These are phyloP conservation scores for Coemansia sp. DNA, from an alignment of 192 early-diverging fungal genomes.

Conservation along the genomic window DNA sequence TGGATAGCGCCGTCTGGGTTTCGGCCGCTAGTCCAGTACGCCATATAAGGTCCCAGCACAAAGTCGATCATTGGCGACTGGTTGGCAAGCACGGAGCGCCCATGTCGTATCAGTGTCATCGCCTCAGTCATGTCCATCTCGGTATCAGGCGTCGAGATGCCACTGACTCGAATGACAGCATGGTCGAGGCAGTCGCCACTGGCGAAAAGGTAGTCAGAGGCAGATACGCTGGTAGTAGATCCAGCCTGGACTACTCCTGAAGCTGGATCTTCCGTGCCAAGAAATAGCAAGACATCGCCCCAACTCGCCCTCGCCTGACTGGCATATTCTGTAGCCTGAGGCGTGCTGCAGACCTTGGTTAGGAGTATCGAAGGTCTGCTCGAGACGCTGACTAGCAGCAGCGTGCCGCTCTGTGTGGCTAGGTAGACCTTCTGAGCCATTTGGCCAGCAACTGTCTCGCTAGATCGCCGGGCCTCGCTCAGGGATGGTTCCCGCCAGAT, in stretches of 20 bases:
- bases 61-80: constrained; percentile 37
- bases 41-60: constrained; percentile 1
- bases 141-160: not conserved
- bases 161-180: constrained; percentile 21
- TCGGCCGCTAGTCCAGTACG: constrained; percentile 28
- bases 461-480: not conserved
- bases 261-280: constrained; percentile 3
- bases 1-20: constrained; percentile 15
- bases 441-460: not conserved
- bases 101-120: not conserved
- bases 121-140: not conserved
- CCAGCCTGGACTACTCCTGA: not conserved
- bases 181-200: constrained; percentile 36
- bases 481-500: not conserved
- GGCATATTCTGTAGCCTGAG: not conserved
- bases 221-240: not conserved
- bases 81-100: constrained; percentile 20
- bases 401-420: constrained; percentile 27
- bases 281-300: constrained; percentile 21
- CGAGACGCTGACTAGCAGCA: constrained; percentile 17
- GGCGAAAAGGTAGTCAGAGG: constrained; percentile 26
- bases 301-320: not conserved
- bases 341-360: constrained; percentile 5
- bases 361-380: constrained; percentile 18
- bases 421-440: constrained; percentile 34